A percentile compares a stretch with the other conserved stretches of the same genome.
These are phyloP conservation scores for Phialophora expanda DNA, from an alignment of 2,329 filamentous ascomycete genomes.

Conservation along the genomic window DNA sequence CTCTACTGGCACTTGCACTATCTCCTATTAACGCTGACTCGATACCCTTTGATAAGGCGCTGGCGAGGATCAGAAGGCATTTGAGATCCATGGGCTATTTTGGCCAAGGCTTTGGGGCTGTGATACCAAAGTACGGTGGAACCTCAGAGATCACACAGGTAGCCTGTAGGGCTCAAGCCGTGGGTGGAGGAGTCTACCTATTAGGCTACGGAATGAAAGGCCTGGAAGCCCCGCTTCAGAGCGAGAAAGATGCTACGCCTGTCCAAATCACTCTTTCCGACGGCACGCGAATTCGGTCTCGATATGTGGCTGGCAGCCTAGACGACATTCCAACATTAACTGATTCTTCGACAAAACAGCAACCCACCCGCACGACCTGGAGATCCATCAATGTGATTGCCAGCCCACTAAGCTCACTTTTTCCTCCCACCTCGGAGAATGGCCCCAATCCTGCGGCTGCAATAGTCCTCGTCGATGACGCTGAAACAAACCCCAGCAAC, in stretches of 20 bases:
- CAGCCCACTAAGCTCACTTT: conserved; percentile 68
- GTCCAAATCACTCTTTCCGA: conserved; percentile 44
- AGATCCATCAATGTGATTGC: conserved; percentile 69
- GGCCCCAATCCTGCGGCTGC: conserved; percentile 74
- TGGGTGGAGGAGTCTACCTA: conserved; percentile 90
- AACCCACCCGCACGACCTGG: conserved; percentile 13
- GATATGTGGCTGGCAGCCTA: conserved; percentile 45
- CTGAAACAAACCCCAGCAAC: conserved; percentile 38
- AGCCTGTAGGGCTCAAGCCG: conserved; percentile 84
- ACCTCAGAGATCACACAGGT: conserved; percentile 88
- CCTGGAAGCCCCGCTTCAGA: conserved; percentile 28
- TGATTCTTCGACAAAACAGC: background rate
- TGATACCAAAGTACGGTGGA: conserved; percentile 93
- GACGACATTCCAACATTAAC: conserved; percentile 45
- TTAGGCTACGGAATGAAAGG: conserved; percentile 70
- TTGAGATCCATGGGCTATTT: conserved; percentile 85
- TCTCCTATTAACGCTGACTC: conserved; percentile 63
- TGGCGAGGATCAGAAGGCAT: conserved; percentile 77
- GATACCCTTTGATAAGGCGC: conserved; percentile 69
- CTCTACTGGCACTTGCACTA: conserved; percentile 73
- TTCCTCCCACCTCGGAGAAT: conserved; percentile 74
- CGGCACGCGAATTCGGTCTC: conserved; percentile 47
- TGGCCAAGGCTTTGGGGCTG: conserved; percentile 84
- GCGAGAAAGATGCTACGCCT: conserved; percentile 28
- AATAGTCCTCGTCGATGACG: conserved; percentile 49